Evolutionary conservation across 2,329 filamentous ascomycete species (phyloP).

Genomic region (Alternaria solani): DNA sequence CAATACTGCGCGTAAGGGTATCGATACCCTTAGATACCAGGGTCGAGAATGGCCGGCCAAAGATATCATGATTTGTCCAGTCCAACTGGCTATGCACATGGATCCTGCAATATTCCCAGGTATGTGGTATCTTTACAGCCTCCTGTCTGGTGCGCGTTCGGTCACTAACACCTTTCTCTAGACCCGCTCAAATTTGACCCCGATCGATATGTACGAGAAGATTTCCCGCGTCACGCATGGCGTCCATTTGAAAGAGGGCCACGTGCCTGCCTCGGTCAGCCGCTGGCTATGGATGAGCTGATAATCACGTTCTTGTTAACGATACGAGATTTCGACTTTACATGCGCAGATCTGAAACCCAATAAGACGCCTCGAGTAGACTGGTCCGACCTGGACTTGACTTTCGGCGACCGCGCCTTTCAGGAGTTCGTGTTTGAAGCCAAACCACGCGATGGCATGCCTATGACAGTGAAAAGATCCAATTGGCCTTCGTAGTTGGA

Average conservation of each 20-base stretch:
- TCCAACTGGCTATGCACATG: constrained; percentile 50
- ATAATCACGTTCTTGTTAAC: constrained; percentile 61
- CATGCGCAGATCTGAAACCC: constrained; percentile 36
- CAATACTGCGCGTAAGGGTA: constrained; percentile 53
- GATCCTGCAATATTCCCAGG: constrained; percentile 37
- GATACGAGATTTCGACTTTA: constrained; percentile 60
- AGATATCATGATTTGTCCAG: constrained; percentile 54
- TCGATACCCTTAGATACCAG: constrained; percentile 51
- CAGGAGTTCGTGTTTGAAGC: constrained; percentile 45
- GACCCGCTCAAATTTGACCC: constrained; percentile 38
- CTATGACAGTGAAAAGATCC: constrained; percentile 39
- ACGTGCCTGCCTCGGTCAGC: constrained; percentile 66
- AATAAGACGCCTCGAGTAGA: constrained; percentile 33
- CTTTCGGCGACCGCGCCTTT: constrained; percentile 43
- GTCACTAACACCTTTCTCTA: constrained; percentile 6
- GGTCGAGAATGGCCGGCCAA: constrained; percentile 56
- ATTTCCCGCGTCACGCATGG: constrained; percentile 58
- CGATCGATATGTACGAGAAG: constrained; percentile 51
- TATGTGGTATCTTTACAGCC: background rate
- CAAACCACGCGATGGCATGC: constrained; percentile 43
- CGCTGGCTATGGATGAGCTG: constrained; percentile 63
- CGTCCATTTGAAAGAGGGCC: constrained; percentile 64
- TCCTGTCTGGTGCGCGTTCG: background rate
- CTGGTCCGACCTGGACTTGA: constrained; percentile 40
- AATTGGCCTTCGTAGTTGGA: constrained; percentile 19